Percentiles rank a stretch among this genome's conserved stretches.
Conservation (phyloP, 2,329 filamentous ascomycete species). For the Chaetomium strumarium region DNA sequence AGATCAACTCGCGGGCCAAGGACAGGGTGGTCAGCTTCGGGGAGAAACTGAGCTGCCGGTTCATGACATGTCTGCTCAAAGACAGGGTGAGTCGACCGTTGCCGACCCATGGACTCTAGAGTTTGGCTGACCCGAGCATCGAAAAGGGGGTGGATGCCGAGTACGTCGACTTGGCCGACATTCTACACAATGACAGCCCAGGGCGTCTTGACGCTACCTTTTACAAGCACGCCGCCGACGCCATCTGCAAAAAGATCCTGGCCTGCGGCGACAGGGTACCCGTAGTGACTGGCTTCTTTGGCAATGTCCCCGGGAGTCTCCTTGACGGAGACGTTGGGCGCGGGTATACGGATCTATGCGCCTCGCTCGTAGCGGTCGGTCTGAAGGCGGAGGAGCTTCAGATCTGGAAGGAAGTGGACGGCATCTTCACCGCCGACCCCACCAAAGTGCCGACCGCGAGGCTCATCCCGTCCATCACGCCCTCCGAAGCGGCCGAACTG, state of each 20-base stretch:
- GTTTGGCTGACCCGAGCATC: conserved; percentile 25
- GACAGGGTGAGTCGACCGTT: conserved; percentile 50
- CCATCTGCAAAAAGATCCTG: conserved; percentile 57
- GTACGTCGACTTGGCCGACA: conserved; percentile 83
- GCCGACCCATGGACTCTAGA: neutral
- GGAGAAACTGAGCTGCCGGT: conserved; percentile 90
- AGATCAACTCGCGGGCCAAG: conserved; percentile 72
- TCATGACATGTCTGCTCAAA: conserved; percentile 78
- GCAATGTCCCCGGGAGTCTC: conserved; percentile 82
- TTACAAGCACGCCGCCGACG: conserved; percentile 58
- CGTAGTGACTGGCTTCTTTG: conserved; percentile 90
- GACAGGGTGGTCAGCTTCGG: conserved; percentile 91
- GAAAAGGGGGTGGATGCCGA: conserved; percentile 69
- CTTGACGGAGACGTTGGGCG: conserved; percentile 84
- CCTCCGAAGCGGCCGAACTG: conserved; percentile 89
- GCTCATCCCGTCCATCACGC: conserved; percentile 82
- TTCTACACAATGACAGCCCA: conserved; percentile 61
- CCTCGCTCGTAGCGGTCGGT: conserved; percentile 84
- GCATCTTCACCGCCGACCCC: conserved; percentile 57
- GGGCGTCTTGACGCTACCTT: conserved; percentile 61
- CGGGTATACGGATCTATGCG: conserved; percentile 94
- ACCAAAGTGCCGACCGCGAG: conserved; percentile 89
- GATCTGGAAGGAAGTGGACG: conserved; percentile 97
- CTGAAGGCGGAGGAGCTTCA: conserved; percentile 84
- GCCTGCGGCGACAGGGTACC: conserved; percentile 64